phyloP scores from a whole-genome alignment of 495 filamentous ascomycete species.

The Daldinia bambusicola region DNA sequence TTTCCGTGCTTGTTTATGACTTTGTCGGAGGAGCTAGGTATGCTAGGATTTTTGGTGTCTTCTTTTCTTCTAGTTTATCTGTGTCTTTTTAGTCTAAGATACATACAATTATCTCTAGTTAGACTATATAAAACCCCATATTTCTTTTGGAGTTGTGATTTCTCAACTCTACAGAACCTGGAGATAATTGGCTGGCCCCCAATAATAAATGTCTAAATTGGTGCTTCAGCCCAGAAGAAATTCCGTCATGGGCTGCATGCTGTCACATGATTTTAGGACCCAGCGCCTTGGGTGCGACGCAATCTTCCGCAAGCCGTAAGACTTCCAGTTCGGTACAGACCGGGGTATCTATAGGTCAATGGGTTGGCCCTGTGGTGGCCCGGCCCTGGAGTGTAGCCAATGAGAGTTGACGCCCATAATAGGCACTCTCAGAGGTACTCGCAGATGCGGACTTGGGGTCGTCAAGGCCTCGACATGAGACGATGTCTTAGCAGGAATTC shows the following conservation, averaged over 20 bases:
- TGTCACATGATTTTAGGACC: conserved; percentile 49
- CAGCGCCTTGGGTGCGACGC: conserved; percentile 45
- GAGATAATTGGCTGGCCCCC: conserved; percentile 33
- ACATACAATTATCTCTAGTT: neutral
- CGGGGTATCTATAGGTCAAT: conserved; percentile 47
- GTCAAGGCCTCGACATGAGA: conserved; percentile 49
- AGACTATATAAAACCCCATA: conserved; percentile 20
- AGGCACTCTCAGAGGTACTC: conserved; percentile 45
- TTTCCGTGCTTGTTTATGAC: conserved; percentile 26
- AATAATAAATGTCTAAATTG: conserved; percentile 22
- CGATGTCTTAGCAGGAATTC: conserved; percentile 51
- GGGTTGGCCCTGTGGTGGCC: conserved; percentile 26
- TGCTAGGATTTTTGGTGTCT: conserved; percentile 17
- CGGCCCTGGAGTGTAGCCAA: conserved; percentile 33
- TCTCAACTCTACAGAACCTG: conserved; percentile 30
- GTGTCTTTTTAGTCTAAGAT: neutral
- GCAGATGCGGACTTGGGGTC: conserved; percentile 50
- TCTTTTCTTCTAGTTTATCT: conserved; percentile 17
- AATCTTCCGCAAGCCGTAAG: conserved; percentile 41
- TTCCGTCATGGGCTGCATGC: conserved; percentile 32
- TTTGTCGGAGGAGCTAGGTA: neutral
- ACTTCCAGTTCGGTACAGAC: conserved; percentile 44
- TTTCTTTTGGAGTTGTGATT: conserved; percentile 16
- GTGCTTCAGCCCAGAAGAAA: conserved; percentile 18
- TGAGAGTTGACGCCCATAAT: conserved; percentile 32